Evolutionary conservation across 2,329 filamentous ascomycete species (phyloP), one percentile per base, ranked within the genome.

Genomic region (Bertia moriformis): DNA sequence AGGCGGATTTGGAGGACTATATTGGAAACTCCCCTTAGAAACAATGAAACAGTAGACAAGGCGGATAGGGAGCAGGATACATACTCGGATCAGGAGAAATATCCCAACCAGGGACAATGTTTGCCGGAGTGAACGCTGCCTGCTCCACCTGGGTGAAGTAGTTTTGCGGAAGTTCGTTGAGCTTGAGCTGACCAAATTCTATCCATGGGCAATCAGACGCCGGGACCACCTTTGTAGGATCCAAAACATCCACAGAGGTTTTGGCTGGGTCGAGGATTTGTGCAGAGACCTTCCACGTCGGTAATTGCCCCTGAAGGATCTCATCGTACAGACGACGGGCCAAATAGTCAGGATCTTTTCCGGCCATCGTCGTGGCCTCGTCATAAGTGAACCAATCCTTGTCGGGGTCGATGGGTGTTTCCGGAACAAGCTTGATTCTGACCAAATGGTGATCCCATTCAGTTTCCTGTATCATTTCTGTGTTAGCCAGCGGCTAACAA

Each of bases 121-220:
- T 70, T 1, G 62, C 64, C 0, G 72, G 71, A 0, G 65, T 70
- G 44, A 77, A 77, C 0, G 69, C 65, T 0, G 68, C 66, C 50
- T 77, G 71, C 45, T 77, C 71, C 37, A 71, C 62, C 42, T 78
- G 68, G 13, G 61, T 59, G 47, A 70, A 69, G 57, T 69, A 39
- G 17, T 39, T 39, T 14, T 14, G 4, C n/a, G 38, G 38, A 15
- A 18, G n/a, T 50, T 53, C 54, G 20, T 39, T 48, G 20, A 49
- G 38, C 12, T 40, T 46, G 14, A 49, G 42, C 38, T 44, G 41
- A 13, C 46, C 46, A 20, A 48, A 40, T 39, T 33, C 43, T 43
- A 14, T 43, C 43, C 14, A 46, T 38, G 35, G 41, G 10, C 15
- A 43, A 14, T 43, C 37, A 15, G 42, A 40, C 24, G 43, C 32